Evolutionary conservation across 345 rosid genomes (phyloP), one percentile per base, ranked within the genome.

Genomic region (Syzygium jambos): DNA sequence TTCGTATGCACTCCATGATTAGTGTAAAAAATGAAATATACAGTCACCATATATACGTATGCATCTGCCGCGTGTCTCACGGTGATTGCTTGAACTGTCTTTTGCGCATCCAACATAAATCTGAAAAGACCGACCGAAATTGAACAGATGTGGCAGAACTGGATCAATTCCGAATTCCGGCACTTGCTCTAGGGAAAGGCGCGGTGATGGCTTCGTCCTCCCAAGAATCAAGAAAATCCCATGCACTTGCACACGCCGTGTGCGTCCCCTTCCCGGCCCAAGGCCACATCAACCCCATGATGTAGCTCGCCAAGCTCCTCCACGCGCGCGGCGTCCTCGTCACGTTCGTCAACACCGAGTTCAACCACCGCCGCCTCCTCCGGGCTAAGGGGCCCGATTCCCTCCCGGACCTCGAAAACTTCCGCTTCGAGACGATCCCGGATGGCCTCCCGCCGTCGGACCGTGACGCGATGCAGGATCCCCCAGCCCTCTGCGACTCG

Each of bases 251-350:
- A 34, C 13, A 34, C 78, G 92, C 89, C n/a, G 89, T 90, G 25
- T 90, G 91, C 51, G 51, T 92, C 46, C 93, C 93, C 15, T 88
- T 43, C 78, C 94, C 93, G 53, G 30, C 90, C 13, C 93, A 92
- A 86, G 91, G 93, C 80, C 93, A 91, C 87, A 43, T 91, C 22
- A 90, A 82, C 86, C 91, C 94, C 49, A 46, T 90, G 90, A 63
- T 90, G 85, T 88, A 89, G 30, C 88, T 93, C 3, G 92, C 94
- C 38, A 92, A 91, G 86, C 93, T 93, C 41, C 88, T 93, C 17
- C 91, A 90, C 43, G 86, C 84, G 1, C 88, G 6, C 73, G 93
- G 92, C 49, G 86, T 93, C 84, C 84, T 89, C 85, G 63, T 93
- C 80, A 93, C 92, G 84, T 89, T 89, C 15, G 90, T 92, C 61